Evolutionary conservation across 2,329 filamentous ascomycete genomes (phyloP).

Genomic region (Ophiostoma tasmaniense): DNA sequence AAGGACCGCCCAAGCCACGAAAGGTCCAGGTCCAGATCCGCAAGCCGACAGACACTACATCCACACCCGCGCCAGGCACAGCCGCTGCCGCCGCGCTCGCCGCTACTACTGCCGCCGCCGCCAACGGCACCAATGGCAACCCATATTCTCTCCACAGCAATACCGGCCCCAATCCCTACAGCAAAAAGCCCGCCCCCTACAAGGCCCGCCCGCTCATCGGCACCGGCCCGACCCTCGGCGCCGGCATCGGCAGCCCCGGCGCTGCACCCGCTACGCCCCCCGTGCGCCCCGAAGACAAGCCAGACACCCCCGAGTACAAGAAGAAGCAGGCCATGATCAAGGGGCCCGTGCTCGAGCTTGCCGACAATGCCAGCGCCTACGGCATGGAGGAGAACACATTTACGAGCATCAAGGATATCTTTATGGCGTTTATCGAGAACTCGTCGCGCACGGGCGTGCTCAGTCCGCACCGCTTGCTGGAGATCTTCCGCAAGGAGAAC

Average conservation of each 20-base stretch:
- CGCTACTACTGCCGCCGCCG: slow-evolving; percentile 34
- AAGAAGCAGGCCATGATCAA: slow-evolving; percentile 90
- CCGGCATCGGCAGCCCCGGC: background rate
- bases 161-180: background rate
- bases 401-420: slow-evolving; percentile 91
- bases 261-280: slow-evolving; percentile 39
- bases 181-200: slow-evolving; percentile 38
- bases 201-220: slow-evolving; percentile 49
- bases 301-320: slow-evolving; percentile 92
- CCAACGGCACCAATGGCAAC: background rate
- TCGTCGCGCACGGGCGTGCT: slow-evolving; percentile 78
- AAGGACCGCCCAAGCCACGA: slow-evolving; percentile 25
- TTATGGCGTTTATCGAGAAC: slow-evolving; percentile 78
- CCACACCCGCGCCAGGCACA: slow-evolving; percentile 30
- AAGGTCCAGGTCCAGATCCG: slow-evolving; percentile 55
- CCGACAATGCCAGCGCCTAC: slow-evolving; percentile 66
- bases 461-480: slow-evolving; percentile 84
- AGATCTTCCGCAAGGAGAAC: slow-evolving; percentile 88
- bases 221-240: background rate
- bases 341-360: slow-evolving; percentile 78
- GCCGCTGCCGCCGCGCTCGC: slow-evolving; percentile 13
- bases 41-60: slow-evolving; percentile 8
- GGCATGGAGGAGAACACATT: slow-evolving; percentile 94
- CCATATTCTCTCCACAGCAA: background rate
- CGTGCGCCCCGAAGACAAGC: slow-evolving; percentile 75